Evolutionary conservation across 768 basidiomycete species (phyloP).

Genomic region (Ramaria rubella): DNA sequence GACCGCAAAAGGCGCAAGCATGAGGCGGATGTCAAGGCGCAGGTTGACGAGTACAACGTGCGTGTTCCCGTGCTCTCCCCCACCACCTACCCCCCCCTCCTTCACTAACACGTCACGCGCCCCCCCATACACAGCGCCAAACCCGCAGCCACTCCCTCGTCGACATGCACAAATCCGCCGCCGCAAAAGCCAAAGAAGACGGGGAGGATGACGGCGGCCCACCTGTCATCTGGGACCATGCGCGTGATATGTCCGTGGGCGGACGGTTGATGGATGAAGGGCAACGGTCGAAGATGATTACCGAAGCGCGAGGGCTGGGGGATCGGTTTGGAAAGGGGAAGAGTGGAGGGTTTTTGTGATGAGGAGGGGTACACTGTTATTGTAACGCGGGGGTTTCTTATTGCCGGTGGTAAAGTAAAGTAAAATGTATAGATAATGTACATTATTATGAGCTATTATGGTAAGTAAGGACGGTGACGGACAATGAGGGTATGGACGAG

Average conservation of each 20-base stretch:
- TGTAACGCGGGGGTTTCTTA: no score
- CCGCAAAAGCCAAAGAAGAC: slow-evolving; percentile 24
- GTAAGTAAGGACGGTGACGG: neutral
- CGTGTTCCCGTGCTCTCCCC: slow-evolving; percentile 22
- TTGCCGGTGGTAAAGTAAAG: no score
- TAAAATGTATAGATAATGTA: no score
- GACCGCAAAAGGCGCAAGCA: slow-evolving; percentile 50
- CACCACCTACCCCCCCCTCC: no score
- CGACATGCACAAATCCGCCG: slow-evolving; percentile 39
- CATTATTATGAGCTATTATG: no score
- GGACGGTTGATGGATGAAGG: slow-evolving; percentile 88
- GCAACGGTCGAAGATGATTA: slow-evolving; percentile 68
- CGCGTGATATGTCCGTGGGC: slow-evolving; percentile 80
- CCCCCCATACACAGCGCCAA: slow-evolving; percentile 16
- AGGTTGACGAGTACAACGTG: slow-evolving; percentile 78
- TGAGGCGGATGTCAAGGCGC: slow-evolving; percentile 63
- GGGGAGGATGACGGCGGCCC: slow-evolving; percentile 45
- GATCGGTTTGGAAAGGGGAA: slow-evolving; percentile 67
- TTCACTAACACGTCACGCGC: neutral
- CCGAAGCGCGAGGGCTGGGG: slow-evolving; percentile 73
- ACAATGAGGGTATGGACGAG: neutral
- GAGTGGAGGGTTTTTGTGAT: slow-evolving; percentile 12
- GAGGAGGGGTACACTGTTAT: no score
- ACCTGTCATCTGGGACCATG: slow-evolving; percentile 84
- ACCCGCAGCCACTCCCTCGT: slow-evolving; percentile 50